Conservation (phyloP, 1,284 basidiomycete species). For the Fomitopsis palustris region DNA sequence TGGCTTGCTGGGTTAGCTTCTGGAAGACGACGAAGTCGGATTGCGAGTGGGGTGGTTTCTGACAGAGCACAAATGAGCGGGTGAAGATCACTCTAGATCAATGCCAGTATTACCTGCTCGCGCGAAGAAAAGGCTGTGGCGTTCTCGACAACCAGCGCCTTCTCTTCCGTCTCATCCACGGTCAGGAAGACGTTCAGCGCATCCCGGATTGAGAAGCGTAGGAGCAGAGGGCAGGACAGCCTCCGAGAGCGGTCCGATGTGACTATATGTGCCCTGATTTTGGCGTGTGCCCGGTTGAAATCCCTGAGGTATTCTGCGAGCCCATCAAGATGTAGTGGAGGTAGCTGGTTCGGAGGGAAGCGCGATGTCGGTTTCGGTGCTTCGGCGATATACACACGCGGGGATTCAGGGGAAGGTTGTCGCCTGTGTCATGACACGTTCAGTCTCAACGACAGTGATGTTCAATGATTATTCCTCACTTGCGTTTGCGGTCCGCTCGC, state of each 20-base stretch:
- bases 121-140: conserved; percentile 63
- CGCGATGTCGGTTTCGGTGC: conserved; percentile 35
- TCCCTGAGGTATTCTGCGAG: conserved; percentile 48
- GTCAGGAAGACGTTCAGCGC: conserved; percentile 58
- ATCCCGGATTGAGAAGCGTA: conserved; percentile 57
- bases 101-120: conserved; percentile 47
- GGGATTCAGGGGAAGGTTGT: conserved; percentile 54
- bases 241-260: conserved; percentile 13
- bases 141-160: conserved; percentile 48
- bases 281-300: conserved; percentile 42
- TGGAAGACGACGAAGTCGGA: conserved; percentile 63
- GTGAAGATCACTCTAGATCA: background rate
- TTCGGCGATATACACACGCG: conserved; percentile 49
- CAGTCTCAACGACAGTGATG: background rate
- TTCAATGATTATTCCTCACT: conserved; percentile 37
- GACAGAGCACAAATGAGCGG: conserved; percentile 2
- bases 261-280: conserved; percentile 47
- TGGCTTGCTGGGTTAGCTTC: conserved; percentile 60
- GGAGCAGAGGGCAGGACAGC: conserved; percentile 33
- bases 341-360: conserved; percentile 38
- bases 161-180: conserved; percentile 33
- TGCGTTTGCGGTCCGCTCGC: conserved; percentile 48
- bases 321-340: conserved; percentile 37
- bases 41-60: conserved; percentile 67
- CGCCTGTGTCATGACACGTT: conserved; percentile 32